Evolutionary conservation across 495 filamentous ascomycete species (phyloP).

Genomic region (Aspergillus funiculosus): DNA sequence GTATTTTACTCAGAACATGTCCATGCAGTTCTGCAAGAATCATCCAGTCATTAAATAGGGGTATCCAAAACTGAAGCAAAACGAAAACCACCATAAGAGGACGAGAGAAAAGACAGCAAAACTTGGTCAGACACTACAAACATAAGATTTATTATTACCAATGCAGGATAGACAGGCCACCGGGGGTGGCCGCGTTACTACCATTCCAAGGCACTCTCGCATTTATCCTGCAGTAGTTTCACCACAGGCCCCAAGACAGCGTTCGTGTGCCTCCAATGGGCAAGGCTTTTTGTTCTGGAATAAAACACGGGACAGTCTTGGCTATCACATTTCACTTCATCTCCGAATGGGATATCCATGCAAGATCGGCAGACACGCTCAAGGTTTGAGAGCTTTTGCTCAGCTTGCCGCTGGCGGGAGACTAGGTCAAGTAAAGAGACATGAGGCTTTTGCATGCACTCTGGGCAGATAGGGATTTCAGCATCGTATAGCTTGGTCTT

Average conservation of each 20-base stretch:
- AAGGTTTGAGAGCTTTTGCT: slow-evolving; percentile 61
- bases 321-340: slow-evolving; percentile 79
- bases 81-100: too few species aligned
- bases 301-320: slow-evolving; percentile 93
- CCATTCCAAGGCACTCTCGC: slow-evolving; percentile 40
- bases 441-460: slow-evolving; percentile 53
- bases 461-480: slow-evolving; percentile 51
- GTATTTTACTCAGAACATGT: too few species aligned
- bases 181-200: too few species aligned
- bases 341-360: slow-evolving; percentile 61
- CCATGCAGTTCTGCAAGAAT: too few species aligned
- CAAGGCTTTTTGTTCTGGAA: slow-evolving; percentile 64
- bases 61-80: too few species aligned
- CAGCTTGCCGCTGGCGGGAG: slow-evolving; percentile 52
- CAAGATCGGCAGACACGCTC: slow-evolving; percentile 77
- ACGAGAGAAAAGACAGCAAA: too few species aligned
- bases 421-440: slow-evolving; percentile 57
- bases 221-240: slow-evolving; percentile 46
- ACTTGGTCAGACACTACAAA: too few species aligned
- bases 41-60: too few species aligned
- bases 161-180: not conserved
- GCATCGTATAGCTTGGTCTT: slow-evolving; percentile 54
- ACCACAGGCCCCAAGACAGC: slow-evolving; percentile 52
- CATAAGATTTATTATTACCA: too few species aligned
- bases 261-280: slow-evolving; percentile 54